Evolutionary conservation across 2,329 filamentous ascomycete genomes (phyloP).

Genomic region (Penicillium sp.): DNA sequence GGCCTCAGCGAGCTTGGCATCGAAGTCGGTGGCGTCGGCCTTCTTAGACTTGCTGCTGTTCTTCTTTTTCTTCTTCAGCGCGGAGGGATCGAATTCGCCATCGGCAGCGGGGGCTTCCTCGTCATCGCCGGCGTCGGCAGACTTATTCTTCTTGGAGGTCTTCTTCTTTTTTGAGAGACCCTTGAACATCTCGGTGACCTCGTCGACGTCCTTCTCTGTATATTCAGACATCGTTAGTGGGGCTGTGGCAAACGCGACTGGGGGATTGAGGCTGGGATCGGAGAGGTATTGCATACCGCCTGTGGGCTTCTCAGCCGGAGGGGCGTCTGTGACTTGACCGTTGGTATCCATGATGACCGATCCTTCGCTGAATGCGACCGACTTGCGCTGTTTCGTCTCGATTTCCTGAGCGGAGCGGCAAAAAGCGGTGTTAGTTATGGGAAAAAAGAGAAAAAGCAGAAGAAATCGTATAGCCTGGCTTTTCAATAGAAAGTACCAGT

Average conservation of each 20-base stretch:
- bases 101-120: constrained; percentile 53
- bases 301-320: constrained; percentile 74
- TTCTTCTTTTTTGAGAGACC: constrained; percentile 74
- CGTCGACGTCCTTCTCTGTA: constrained; percentile 58
- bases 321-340: constrained; percentile 75
- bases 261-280: constrained; percentile 2
- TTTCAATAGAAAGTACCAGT: background rate
- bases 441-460: constrained; percentile 6
- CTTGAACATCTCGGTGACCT: constrained; percentile 66
- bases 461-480: constrained; percentile 6
- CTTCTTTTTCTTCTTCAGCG: constrained; percentile 84
- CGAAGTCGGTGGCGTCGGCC: constrained; percentile 61
- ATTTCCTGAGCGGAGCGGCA: constrained; percentile 39
- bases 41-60: constrained; percentile 48
- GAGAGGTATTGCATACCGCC: constrained; percentile 63
- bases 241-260: constrained; percentile 39
- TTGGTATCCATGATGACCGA: constrained; percentile 84
- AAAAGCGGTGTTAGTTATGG: constrained; percentile 29
- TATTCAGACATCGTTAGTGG: constrained; percentile 22
- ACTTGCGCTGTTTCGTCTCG: constrained; percentile 73
- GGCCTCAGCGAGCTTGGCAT: constrained; percentile 63
- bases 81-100: constrained; percentile 62
- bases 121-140: constrained; percentile 49
- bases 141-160: constrained; percentile 57
- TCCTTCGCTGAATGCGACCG: constrained; percentile 88